Conservation (phyloP, 306 rosid genomes). For the Glycyrrhiza uralensis region DNA sequence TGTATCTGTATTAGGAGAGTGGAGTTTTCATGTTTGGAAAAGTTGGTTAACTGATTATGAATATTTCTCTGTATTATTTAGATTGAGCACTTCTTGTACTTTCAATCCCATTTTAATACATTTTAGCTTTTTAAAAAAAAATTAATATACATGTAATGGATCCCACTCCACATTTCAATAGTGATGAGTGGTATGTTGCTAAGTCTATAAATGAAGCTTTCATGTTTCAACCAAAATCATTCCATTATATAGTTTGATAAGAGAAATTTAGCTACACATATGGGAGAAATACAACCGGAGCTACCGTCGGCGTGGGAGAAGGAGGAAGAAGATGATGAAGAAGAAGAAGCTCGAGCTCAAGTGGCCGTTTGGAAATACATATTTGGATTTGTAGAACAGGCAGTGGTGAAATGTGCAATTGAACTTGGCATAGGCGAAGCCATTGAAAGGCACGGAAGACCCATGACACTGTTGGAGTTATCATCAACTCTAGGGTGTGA, state of each 20-base stretch:
- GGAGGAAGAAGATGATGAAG: no score
- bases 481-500: constrained; percentile 44
- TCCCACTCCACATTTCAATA: no score
- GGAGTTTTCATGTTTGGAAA: no score
- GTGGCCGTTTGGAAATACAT: constrained; percentile 43
- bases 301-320: not conserved
- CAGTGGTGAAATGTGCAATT: constrained; percentile 62
- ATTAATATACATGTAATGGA: no score
- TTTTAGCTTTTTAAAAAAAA: no score
- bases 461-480: constrained; percentile 50
- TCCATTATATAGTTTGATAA: not conserved
- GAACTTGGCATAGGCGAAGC: constrained; percentile 66
- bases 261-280: not conserved
- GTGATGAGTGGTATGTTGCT: not conserved
- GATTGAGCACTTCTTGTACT: no score
- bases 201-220: not conserved
- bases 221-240: not conserved
- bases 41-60: no score
- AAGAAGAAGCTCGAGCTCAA: constrained; percentile 39
- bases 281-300: constrained; percentile 20
- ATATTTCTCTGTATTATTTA: no score
- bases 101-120: no score
- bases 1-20: no score
- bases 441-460: constrained; percentile 46
- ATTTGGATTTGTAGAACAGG: constrained; percentile 55